Evolutionary conservation across 2,329 filamentous ascomycete species (phyloP).

Genomic region (Aspergillus hiratsukae): DNA sequence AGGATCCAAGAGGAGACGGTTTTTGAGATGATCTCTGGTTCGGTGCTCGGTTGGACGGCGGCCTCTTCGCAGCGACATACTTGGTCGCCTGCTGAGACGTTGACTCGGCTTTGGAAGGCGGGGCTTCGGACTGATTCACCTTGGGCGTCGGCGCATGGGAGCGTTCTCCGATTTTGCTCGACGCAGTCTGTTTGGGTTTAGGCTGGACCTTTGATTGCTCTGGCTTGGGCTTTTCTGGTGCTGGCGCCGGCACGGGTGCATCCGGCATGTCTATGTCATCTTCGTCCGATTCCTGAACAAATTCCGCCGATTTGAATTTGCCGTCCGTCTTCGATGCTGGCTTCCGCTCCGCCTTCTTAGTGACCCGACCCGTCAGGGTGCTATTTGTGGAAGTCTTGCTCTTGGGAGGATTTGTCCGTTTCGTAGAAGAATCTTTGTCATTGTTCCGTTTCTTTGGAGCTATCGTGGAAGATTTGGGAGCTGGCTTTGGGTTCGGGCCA

Average conservation of each 20-base stretch:
- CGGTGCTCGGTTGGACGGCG: slow-evolving; percentile 34
- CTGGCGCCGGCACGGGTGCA: slow-evolving; percentile 2
- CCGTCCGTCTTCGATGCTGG: slow-evolving; percentile 34
- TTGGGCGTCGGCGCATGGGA: slow-evolving; percentile 22
- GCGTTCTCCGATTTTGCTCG: slow-evolving; percentile 15
- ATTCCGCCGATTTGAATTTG: slow-evolving; percentile 52
- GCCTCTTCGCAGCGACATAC: slow-evolving; percentile 32
- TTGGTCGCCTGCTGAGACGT: slow-evolving; percentile 22
- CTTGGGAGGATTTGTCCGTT: slow-evolving; percentile 39
- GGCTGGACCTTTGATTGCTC: slow-evolving; percentile 15
- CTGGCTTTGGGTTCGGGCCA: slow-evolving; percentile 23
- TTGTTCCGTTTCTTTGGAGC: slow-evolving; percentile 35
- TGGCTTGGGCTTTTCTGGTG: slow-evolving; percentile 16
- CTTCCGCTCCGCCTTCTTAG: slow-evolving; percentile 44
- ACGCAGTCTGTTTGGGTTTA: slow-evolving; percentile 17
- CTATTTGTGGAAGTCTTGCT: slow-evolving; percentile 49
- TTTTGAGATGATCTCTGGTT: slow-evolving; percentile 53
- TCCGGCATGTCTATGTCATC: slow-evolving; percentile 43
- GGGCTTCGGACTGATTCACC: slow-evolving; percentile 18
- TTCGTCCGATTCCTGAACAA: slow-evolving; percentile 50
- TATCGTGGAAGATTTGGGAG: slow-evolving; percentile 23
- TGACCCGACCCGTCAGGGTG: slow-evolving; percentile 40
- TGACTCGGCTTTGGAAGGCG: slow-evolving; percentile 21
- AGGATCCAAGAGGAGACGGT: slow-evolving; percentile 58
- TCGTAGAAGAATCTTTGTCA: slow-evolving; percentile 41